Base-by-base conservation (phyloP, 2,329 filamentous ascomycete genomes). In the Sphaceloma murrayae region DNA sequence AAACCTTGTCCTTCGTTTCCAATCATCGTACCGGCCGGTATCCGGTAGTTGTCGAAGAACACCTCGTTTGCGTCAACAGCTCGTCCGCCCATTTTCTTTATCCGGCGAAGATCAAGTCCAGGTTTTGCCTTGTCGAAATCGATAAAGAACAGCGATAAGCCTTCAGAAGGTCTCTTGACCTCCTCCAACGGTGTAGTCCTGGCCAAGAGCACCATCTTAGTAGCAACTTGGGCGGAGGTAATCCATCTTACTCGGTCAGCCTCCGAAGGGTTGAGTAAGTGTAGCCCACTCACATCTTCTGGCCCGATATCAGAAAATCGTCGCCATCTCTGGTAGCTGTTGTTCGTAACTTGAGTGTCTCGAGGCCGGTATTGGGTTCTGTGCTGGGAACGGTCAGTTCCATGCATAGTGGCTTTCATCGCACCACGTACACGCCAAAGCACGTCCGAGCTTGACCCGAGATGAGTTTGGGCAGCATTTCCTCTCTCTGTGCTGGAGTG, bases 51-150 rank as follows among this genome's bases (percentile, higher is more conserved):
- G 59, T 91, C 83, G 58, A 93, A 91, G 61, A 93, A 93, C 1
- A 93, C 80, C 57, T 91, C 83, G 52, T 93, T 93, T 1, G 85
- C 83, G 54, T 91, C 85, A 1, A 93, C 77, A 0, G 84, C 83
- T 9, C 83, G 69, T 0, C 84, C 82, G 6, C 86, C 86, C 84
- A 93, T 91, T 60, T 93, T 93, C 61, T 75, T 78, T 53, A 93
- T 93, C 56, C 67, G 75, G 32, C 75, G 76, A 56, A 91, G 67
- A 7, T 81, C 74, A 1, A 89, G 65, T 0, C 75, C 75, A 0
- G 80, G 72, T 3, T 71, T 64, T 0, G 57, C 57, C 16, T 71
- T 72, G 58, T 89, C 75, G 3, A 93, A 70, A 47, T 85, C 77
- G 47, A 93, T 85, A 55, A 80, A 91, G 60, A 93, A 89, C 21